Evolutionary conservation across 2,329 filamentous ascomycete species (phyloP).

Genomic region (Fusarium dlaminii): DNA sequence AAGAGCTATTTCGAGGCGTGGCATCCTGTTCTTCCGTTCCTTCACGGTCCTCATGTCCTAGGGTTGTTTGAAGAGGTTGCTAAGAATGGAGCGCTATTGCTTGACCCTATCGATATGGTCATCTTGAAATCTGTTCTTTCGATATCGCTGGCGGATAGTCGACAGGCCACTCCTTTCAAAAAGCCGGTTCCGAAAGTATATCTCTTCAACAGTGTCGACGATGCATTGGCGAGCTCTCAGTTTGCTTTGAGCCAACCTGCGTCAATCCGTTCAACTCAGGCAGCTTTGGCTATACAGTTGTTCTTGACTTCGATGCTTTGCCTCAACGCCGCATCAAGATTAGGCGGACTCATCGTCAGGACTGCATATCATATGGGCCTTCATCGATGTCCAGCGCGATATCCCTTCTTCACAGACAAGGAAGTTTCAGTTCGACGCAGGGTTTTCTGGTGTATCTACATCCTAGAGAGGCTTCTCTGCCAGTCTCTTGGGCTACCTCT

Average conservation of each 20-base stretch:
- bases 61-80: conserved; percentile 56
- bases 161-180: conserved; percentile 49
- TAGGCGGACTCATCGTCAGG: conserved; percentile 64
- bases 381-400: conserved; percentile 66
- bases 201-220: conserved; percentile 59
- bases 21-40: conserved; percentile 66
- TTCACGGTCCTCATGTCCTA: conserved; percentile 63
- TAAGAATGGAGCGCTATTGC: conserved; percentile 36
- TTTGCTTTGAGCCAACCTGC: conserved; percentile 58
- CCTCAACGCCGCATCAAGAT: conserved; percentile 64
- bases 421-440: conserved; percentile 60
- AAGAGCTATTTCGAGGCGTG: conserved; percentile 65
- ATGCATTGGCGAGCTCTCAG: conserved; percentile 60
- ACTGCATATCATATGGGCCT: conserved; percentile 66
- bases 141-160: conserved; percentile 62
- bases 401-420: conserved; percentile 57
- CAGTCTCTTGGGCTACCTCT: conserved; percentile 66
- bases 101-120: background rate
- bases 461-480: conserved; percentile 63
- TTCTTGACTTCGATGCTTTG: conserved; percentile 66
- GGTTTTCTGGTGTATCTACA: conserved; percentile 67
- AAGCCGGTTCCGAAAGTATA: conserved; percentile 53
- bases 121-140: conserved; percentile 57
- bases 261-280: conserved; percentile 58
- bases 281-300: conserved; percentile 62